Percentiles rank a stretch among this genome's conserved stretches.
Evolutionary conservation across 257 asterid genomes (phyloP).

Genomic region (Striga asiatica): DNA sequence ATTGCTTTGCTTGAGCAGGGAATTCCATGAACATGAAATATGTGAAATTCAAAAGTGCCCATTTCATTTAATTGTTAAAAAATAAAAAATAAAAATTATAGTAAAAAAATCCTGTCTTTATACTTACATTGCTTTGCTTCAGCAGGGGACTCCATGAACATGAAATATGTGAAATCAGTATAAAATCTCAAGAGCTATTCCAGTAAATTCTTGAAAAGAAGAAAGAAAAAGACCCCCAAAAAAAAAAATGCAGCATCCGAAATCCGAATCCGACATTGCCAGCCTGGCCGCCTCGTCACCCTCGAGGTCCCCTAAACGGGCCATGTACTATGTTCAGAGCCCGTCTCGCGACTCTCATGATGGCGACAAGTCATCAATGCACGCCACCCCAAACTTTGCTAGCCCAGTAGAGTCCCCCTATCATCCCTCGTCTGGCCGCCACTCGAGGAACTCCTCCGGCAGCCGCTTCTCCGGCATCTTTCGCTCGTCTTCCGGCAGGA

Average conservation of each 20-base stretch:
- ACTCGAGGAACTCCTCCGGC: slow-evolving; percentile 82
- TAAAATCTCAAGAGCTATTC: too few species aligned
- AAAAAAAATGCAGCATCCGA: slow-evolving; percentile 53
- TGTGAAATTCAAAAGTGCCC: too few species aligned
- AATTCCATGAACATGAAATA: too few species aligned
- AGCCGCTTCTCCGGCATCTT: slow-evolving; percentile 94
- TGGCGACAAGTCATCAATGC: slow-evolving; percentile 87
- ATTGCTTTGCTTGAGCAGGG: too few species aligned
- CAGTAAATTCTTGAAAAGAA: too few species aligned
- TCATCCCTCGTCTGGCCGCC: slow-evolving; percentile 90
- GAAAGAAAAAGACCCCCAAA: too few species aligned
- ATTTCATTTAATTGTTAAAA: too few species aligned
- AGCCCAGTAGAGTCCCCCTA: slow-evolving; percentile 98
- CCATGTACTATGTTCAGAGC: slow-evolving; percentile 85
- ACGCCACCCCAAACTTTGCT: slow-evolving; percentile 72
- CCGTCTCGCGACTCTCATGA: slow-evolving; percentile 94
- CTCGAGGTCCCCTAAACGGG: slow-evolving; percentile 80
- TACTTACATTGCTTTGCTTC: too few species aligned
- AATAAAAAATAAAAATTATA: too few species aligned
- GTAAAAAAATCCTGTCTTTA: too few species aligned
- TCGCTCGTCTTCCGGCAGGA: slow-evolving; percentile 79
- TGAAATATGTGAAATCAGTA: too few species aligned
- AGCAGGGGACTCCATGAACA: too few species aligned
- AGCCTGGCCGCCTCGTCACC: slow-evolving; percentile 95
- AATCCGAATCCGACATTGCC: slow-evolving; percentile 87